These are phyloP conservation scores for Brasenia schreberi DNA, from an alignment of 164 flowering plant species.

Conservation along the genomic window DNA sequence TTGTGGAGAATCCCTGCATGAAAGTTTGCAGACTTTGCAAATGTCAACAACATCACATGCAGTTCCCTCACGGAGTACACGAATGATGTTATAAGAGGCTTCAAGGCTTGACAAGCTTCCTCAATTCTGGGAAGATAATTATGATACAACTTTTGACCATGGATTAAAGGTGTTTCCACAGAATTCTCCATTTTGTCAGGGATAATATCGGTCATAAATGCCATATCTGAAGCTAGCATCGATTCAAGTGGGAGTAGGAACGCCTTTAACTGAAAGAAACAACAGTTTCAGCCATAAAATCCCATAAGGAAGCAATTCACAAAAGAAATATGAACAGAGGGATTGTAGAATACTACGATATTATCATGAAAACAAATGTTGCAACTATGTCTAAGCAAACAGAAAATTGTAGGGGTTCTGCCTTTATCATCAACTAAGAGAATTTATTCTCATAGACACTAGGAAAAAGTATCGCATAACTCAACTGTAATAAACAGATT, in stretches of 20 bases:
- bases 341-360: no score
- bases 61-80: constrained; percentile 58
- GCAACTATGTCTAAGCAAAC: no score
- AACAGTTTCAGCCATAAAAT: background rate
- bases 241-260: constrained; percentile 85
- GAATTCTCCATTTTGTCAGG: constrained; percentile 55
- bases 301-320: no score
- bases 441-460: no score
- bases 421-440: no score
- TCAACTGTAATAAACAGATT: no score
- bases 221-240: constrained; percentile 67
- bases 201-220: constrained; percentile 80
- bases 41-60: constrained; percentile 50
- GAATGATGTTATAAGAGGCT: constrained; percentile 63
- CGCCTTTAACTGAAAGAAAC: constrained; percentile 46
- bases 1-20: constrained; percentile 95
- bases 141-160: constrained; percentile 91
- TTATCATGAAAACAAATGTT: no score
- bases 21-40: constrained; percentile 74
- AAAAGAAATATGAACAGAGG: no score
- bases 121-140: constrained; percentile 53
- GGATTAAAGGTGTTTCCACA: constrained; percentile 66
- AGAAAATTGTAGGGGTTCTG: no score
- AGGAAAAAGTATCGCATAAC: no score
- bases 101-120: constrained; percentile 54